Conservation (phyloP, 192 early-diverging fungal species). For the Backusella liffmaniae region DNA sequence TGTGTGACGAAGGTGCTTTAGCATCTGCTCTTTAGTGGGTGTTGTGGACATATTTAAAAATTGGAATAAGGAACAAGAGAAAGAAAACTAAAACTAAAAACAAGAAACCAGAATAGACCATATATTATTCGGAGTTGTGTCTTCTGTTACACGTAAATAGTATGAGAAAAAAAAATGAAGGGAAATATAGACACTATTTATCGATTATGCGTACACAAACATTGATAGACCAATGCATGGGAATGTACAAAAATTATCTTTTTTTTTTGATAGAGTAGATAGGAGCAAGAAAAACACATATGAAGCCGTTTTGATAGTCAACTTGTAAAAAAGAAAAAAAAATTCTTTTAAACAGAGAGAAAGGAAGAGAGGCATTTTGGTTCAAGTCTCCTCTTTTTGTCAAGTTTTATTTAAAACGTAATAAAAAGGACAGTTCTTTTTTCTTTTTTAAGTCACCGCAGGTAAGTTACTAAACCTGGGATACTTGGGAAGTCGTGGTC, state of each 20-base stretch:
- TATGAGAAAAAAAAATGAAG: not conserved
- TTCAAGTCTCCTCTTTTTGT: not conserved
- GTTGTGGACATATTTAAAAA: not conserved
- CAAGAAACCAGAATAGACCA: not conserved
- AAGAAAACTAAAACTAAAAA: not conserved
- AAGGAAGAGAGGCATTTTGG: not conserved
- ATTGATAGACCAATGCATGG: not conserved
- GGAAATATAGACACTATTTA: not conserved
- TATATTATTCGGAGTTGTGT: not conserved
- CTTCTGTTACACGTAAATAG: not conserved
- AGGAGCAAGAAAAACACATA: not conserved
- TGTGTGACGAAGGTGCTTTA: conserved; percentile 20
- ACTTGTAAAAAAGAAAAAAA: not conserved
- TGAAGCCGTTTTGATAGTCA: not conserved
- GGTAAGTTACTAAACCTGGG: too few species aligned
- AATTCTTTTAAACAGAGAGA: not conserved
- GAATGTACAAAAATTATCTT: not conserved
- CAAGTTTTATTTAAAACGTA: not conserved
- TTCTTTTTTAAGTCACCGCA: not conserved
- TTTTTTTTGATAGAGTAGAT: not conserved
- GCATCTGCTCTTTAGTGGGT: conserved; percentile 13
- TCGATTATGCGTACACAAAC: not conserved
- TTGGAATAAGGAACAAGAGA: not conserved
- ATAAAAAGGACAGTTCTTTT: not conserved
- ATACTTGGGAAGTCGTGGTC: too few species aligned